Evolutionary conservation across 2,329 filamentous ascomycete genomes (phyloP), one percentile per base, ranked within the genome.

Genomic region (Fusarium concolor): DNA sequence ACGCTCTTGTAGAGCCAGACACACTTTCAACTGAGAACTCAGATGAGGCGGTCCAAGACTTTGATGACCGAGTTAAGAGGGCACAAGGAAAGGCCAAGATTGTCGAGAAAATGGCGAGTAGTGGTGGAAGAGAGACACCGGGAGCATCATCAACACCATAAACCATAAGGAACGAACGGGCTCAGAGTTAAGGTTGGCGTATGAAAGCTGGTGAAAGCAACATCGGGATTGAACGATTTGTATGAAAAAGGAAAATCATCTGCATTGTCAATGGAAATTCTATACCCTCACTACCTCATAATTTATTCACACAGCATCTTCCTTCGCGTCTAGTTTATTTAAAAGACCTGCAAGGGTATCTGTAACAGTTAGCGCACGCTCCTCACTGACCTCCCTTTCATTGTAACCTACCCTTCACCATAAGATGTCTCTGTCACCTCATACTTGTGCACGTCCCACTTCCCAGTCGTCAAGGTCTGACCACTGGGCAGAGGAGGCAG

Each of bases 11-110:
- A 5, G 93, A 97, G 76, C 90, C 90, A 0, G 89, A 89, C 7
- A 95, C 89, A 2, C 80, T 97, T 42, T 89, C 90, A 17, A 94
- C 90, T 20, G 85, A 90, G 61, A 99, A 99, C 76, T 91, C 88
- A 6, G 95, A 98, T 76, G 93, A 97, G 45, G 90, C 91, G 1
- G 94, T 99, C 22, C 91, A 91, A 50, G 94, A 97, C 74, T 94
- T 97, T 74, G 96, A 99, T 74, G 93, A 97, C 76, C 86, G 94
- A 14, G 76, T 97, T 38, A 96, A 94, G 80, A 87, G 92, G 67
- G 95, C 94, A 6, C 87, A 89, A 71, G 91, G 91, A 5, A 97
- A 97, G 77, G 87, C 88, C 2, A 97, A 95, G 79, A 86, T 99
- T 45, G 89, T 98, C 43, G 91, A 96, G 78, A 90, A 90, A 62